phyloP scores from a whole-genome alignment of 192 early-diverging fungal species.

The Jimgerdemannia lactiflua region DNA sequence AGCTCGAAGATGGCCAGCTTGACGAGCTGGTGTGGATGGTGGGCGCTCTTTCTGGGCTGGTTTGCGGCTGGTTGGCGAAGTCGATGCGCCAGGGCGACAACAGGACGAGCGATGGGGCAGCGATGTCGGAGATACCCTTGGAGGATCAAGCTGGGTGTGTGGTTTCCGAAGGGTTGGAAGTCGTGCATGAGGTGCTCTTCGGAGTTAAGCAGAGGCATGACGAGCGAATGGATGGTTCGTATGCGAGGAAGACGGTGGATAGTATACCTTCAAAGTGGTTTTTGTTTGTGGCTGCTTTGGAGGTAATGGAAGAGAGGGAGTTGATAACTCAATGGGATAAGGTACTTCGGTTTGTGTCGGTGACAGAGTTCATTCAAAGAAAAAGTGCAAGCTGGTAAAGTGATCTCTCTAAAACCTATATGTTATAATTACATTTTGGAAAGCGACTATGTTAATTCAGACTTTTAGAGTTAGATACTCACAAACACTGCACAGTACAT shows the following conservation, averaged over 20 bases:
- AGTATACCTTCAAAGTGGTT: not conserved
- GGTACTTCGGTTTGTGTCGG: not conserved
- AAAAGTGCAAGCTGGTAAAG: not conserved
- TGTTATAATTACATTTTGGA: no score
- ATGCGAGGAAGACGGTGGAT: not conserved
- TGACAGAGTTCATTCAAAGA: not conserved
- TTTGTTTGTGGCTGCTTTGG: not conserved
- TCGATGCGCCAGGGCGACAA: not conserved
- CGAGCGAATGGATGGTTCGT: not conserved
- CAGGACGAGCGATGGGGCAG: not conserved
- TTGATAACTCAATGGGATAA: not conserved
- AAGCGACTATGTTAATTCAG: no score
- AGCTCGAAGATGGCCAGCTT: not conserved
- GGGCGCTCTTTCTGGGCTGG: not conserved
- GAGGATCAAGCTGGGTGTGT: not conserved
- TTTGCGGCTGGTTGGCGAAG: not conserved
- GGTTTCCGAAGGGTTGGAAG: not conserved
- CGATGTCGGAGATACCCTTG: not conserved
- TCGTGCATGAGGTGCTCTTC: not conserved
- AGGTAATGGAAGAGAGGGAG: not conserved
- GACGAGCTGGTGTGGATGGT: not conserved
- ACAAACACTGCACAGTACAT: no score
- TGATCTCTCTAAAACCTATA: no score
- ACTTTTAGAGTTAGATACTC: no score
- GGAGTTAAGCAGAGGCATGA: not conserved